Evolutionary conservation across 2,329 filamentous ascomycete species (phyloP).

Genomic region (Claviceps sp.): DNA sequence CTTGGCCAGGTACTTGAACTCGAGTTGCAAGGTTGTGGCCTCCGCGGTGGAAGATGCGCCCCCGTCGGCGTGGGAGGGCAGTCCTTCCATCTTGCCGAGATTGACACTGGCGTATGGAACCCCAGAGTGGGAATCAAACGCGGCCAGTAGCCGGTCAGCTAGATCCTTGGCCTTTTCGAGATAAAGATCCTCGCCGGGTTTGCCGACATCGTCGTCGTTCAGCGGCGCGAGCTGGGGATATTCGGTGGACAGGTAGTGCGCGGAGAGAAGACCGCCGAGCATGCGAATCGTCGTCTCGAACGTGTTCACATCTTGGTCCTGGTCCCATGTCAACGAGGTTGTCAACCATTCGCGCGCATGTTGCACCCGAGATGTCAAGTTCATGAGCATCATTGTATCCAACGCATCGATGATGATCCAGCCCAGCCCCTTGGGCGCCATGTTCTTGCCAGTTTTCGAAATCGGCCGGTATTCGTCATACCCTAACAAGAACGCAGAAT

Average conservation of each 20-base stretch:
- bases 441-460: conserved; percentile 64
- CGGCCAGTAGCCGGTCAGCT: conserved; percentile 72
- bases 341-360: conserved; percentile 85
- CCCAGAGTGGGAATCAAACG: conserved; percentile 77
- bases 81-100: conserved; percentile 59
- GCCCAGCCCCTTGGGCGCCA: conserved; percentile 79
- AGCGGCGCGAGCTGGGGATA: conserved; percentile 71
- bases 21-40: conserved; percentile 80
- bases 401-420: conserved; percentile 97
- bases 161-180: conserved; percentile 92
- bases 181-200: conserved; percentile 76
- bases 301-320: conserved; percentile 90
- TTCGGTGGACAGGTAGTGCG: conserved; percentile 82
- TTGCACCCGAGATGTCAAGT: conserved; percentile 70
- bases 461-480: conserved; percentile 80
- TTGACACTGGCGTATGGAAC: conserved; percentile 87
- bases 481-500: conserved; percentile 28
- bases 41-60: conserved; percentile 92
- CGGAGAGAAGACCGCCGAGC: conserved; percentile 83
- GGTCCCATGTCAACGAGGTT: conserved; percentile 68
- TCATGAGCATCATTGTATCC: conserved; percentile 98
- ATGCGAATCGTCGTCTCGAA: conserved; percentile 98
- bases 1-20: conserved; percentile 94
- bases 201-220: conserved; percentile 55
- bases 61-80: conserved; percentile 69